These are phyloP conservation scores for Skeletonema marinoi DNA, from an alignment of 108 stramenopile genomes.

Conservation along the genomic window DNA sequence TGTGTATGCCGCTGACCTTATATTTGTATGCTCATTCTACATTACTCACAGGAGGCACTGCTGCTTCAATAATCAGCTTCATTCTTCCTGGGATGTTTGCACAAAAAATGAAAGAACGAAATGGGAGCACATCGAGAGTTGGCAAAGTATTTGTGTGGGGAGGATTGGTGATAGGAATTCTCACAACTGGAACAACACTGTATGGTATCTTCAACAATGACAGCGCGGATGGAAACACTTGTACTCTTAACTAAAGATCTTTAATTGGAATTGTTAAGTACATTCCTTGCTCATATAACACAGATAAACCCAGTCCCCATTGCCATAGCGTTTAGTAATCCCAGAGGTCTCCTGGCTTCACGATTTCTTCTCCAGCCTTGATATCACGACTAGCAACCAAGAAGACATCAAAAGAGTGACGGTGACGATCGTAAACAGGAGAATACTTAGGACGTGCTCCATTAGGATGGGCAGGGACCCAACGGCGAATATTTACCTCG, in stretches of 20 bases:
- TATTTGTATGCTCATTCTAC: too few relatives aligned
- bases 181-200: conserved; percentile 71
- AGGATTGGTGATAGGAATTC: conserved; percentile 58
- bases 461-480: conserved; percentile 76
- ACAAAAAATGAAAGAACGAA: conserved; percentile 19
- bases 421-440: conserved; percentile 85
- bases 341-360: conserved; percentile 29
- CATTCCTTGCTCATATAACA: background rate
- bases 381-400: conserved; percentile 82
- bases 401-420: conserved; percentile 79
- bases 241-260: background rate
- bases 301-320: background rate
- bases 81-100: conserved; percentile 71
- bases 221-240: too few relatives aligned
- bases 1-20: too few relatives aligned
- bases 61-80: conserved; percentile 69
- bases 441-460: conserved; percentile 74
- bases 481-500: conserved; percentile 74
- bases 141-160: conserved; percentile 54
- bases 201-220: conserved; percentile 23
- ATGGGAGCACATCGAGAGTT: background rate
- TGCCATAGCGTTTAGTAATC: background rate
- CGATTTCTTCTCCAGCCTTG: conserved; percentile 50
- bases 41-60: conserved; percentile 52
- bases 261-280: too few relatives aligned